Percentiles rank a stretch among this genome's conserved stretches.
These are phyloP conservation scores for Candida maris DNA, from an alignment of 805 yeast genomes.

Conservation along the genomic window DNA sequence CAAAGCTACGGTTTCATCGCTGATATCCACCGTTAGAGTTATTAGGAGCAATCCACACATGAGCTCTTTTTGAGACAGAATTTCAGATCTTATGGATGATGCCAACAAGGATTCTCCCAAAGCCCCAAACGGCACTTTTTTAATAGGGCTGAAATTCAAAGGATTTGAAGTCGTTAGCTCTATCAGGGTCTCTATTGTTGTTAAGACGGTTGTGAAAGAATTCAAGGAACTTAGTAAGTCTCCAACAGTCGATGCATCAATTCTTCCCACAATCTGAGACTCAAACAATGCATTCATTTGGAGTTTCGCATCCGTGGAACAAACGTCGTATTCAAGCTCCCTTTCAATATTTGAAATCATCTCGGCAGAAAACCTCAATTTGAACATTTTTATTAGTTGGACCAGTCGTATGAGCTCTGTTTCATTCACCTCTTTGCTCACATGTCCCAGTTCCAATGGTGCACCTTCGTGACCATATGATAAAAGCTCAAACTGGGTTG, in stretches of 20 bases:
- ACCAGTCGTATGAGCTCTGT: slow-evolving; percentile 20
- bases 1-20: slow-evolving; percentile 22
- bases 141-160: slow-evolving; percentile 17
- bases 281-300: slow-evolving; percentile 41
- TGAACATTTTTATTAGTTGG: slow-evolving; percentile 34
- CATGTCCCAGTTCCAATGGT: slow-evolving; percentile 5
- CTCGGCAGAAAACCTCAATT: slow-evolving; percentile 36
- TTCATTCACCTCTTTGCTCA: slow-evolving; percentile 4
- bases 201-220: slow-evolving; percentile 34
- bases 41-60: slow-evolving; percentile 27
- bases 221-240: slow-evolving; percentile 39
- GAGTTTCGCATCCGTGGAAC: slow-evolving; percentile 21
- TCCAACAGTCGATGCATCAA: slow-evolving; percentile 37
- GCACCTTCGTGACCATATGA: slow-evolving; percentile 23
- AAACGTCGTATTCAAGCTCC: slow-evolving; percentile 35
- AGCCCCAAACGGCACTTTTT: slow-evolving; percentile 20
- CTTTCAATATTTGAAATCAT: slow-evolving; percentile 32
- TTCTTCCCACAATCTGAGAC: slow-evolving; percentile 35
- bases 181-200: slow-evolving; percentile 36
- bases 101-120: slow-evolving; percentile 22
- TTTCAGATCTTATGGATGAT: slow-evolving; percentile 18
- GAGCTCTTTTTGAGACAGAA: slow-evolving; percentile 18
- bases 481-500: slow-evolving; percentile 33
- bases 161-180: slow-evolving; percentile 23
- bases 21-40: slow-evolving; percentile 31